Conservation (phyloP, 2,329 filamentous ascomycete genomes). For the Aureobasidium sp. region DNA sequence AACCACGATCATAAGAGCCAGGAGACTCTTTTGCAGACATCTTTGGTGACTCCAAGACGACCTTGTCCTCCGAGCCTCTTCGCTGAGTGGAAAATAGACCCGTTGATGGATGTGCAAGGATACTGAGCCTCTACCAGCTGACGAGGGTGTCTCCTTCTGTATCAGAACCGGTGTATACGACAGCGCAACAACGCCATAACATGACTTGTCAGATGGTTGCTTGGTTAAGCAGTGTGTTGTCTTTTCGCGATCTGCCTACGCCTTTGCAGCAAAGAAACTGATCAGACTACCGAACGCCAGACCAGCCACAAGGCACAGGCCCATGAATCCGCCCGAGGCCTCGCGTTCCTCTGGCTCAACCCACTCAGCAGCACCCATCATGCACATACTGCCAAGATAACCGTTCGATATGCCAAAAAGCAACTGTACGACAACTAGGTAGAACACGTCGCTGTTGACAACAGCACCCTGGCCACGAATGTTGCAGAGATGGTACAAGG, state of each 20-base stretch:
- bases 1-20: background rate
- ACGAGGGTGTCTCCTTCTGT: background rate
- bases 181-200: background rate
- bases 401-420: slow-evolving; percentile 80
- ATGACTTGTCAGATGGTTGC: background rate
- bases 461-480: slow-evolving; percentile 65
- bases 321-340: slow-evolving; percentile 90
- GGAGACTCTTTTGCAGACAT: background rate
- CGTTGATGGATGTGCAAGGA: background rate
- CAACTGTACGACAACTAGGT: slow-evolving; percentile 73
- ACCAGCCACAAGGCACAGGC: slow-evolving; percentile 75
- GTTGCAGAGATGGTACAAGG: slow-evolving; percentile 86
- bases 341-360: slow-evolving; percentile 77
- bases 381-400: slow-evolving; percentile 75
- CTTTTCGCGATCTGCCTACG: slow-evolving; percentile 9
- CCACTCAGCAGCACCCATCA: slow-evolving; percentile 82
- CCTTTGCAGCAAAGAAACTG: slow-evolving; percentile 63
- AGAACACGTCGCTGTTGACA: slow-evolving; percentile 77
- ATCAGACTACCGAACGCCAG: slow-evolving; percentile 77
- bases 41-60: background rate
- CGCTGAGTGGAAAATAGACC: background rate
- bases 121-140: background rate
- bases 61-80: background rate
- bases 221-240: background rate
- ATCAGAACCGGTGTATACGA: background rate